Evolutionary conservation across 768 basidiomycete species (phyloP), one percentile per base, ranked within the genome.

Genomic region (Pisolithus marmoratus): DNA sequence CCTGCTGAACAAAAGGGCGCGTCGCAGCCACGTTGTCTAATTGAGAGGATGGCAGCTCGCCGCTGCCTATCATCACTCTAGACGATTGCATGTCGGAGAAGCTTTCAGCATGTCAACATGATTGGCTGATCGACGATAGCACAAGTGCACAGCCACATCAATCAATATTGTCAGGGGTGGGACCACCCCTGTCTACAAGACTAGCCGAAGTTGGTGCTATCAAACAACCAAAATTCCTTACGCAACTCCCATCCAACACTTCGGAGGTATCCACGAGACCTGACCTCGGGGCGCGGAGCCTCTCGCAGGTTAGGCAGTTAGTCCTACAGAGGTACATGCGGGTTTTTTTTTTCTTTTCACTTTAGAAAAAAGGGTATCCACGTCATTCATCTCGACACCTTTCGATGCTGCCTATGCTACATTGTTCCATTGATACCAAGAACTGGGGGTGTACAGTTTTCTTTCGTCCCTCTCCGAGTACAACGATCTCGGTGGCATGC

Each of bases 351-450:
- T n/a, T n/a, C n/a, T n/a, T n/a, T n/a, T n/a, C n/a, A n/a, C n/a
- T n/a, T n/a, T n/a, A n/a, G n/a, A n/a, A n/a, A n/a, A n/a, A n/a
- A n/a, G n/a, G n/a, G 81, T 85, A 23, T 80, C 73, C 38, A 85
- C 75, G 61, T 93, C 83, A 64, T 95, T 98, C 70, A 97, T 78
- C 69, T 91, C 83, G 57, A 99, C 79, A 8, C 66, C 70, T 22
- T 65, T 67, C 38, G 57, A 60, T 7, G 63, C 59, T 8, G 71
- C 74, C 42, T 63, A 59, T 11, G 46, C 55, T 46, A 60, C 57
- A 64, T 2, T 55, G 59, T 37, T 72, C 63, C 5, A 85, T 70
- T n/a, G 11, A 79, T 58, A 24, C 65, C 63, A 22, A 63, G 54
- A 2, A 83, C 85, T 8, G 58, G 65, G 11, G 62, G 54, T 7